Base-by-base conservation (phyloP, 352 stramenopile genomes). In the Pythium monospermum region DNA sequence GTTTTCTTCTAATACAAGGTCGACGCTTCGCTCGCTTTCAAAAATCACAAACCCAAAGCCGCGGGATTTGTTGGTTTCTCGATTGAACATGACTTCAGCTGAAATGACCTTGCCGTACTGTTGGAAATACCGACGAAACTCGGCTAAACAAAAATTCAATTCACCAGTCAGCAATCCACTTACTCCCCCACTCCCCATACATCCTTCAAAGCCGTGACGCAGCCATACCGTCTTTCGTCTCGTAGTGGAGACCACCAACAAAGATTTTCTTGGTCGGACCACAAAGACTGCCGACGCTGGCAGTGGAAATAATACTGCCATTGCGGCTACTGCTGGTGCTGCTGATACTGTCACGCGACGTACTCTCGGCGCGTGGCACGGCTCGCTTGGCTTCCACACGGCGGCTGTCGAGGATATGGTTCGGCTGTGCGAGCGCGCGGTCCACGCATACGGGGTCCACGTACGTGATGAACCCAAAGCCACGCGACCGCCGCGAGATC, bases 381-480 rank as follows among this genome's bases (percentile, higher is more conserved):
- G 88, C 88, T 30, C 88, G 86, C 56, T 97, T 97, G 31, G 88
- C 88, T 76, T 97, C 88, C 36, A 97, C 84, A 39, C 87, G 59
- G 56, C 88, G 78, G 53, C 73, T 92, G 69, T 97, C 88, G 67
- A 97, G 64, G 44, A 96, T 89, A 54, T 97, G 88, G 47, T 91
- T 94, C 28, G 86, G 71, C 55, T 96, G 84, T 15, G 84, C 76
- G 25, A 97, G 59, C n/a, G 86, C 88, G 60, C 83, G 71, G 67
- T 97, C 88, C 38, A 97, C 88, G 59, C 83, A 95, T 15, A 59
- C 55, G 4, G 85, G 76, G 49, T 96, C 87, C 32, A 82, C 85
- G 66, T 96, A 97, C 47, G 88, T 97, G 74, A 97, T 96, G 66
- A 97, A 97, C n/a, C 88, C 88, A 60, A 97, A 97, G 37, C 88